Percentiles rank a stretch among this genome's conserved stretches.
Conservation (phyloP, 106 monocot species). For the Amphibolis antarctica region DNA sequence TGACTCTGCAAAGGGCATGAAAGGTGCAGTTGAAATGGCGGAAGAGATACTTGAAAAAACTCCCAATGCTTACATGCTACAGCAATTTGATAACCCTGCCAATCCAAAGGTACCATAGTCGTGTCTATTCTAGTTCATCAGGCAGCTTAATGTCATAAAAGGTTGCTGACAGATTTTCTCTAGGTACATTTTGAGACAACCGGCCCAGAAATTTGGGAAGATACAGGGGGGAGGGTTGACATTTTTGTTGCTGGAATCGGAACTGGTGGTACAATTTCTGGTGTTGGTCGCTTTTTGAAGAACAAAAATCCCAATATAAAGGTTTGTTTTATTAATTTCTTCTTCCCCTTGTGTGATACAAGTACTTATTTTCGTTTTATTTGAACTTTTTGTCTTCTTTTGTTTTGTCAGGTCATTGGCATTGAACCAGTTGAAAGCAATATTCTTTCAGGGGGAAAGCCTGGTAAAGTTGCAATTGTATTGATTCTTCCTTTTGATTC, state of each 20-base stretch:
- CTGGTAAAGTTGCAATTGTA: constrained; percentile 37
- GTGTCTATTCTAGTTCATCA: neutral
- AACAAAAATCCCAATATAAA: constrained; percentile 76
- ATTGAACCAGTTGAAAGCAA: constrained; percentile 96
- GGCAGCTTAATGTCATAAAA: neutral
- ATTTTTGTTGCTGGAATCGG: constrained; percentile 95
- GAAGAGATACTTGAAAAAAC: constrained; percentile 83
- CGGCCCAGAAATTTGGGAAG: constrained; percentile 98
- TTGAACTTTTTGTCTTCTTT: neutral
- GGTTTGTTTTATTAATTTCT: constrained; percentile 22
- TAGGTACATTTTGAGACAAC: constrained; percentile 94
- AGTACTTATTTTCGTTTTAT: neutral
- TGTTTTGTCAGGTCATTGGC: constrained; percentile 63
- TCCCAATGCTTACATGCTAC: constrained; percentile 83
- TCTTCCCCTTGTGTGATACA: neutral
- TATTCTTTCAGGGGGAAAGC: constrained; percentile 90
- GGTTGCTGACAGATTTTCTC: neutral
- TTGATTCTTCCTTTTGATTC: neutral
- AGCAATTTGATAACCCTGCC: constrained; percentile 96
- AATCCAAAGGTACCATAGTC: constrained; percentile 59
- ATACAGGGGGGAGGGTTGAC: constrained; percentile 84
- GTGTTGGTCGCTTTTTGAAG: constrained; percentile 80
- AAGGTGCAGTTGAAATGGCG: constrained; percentile 88
- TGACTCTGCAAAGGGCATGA: constrained; percentile 92
- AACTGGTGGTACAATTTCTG: constrained; percentile 93